A percentile compares a stretch with the other conserved stretches of the same genome.
Evolutionary conservation across 1,284 basidiomycete genomes (phyloP).

Genomic region (Flammula alnicola): DNA sequence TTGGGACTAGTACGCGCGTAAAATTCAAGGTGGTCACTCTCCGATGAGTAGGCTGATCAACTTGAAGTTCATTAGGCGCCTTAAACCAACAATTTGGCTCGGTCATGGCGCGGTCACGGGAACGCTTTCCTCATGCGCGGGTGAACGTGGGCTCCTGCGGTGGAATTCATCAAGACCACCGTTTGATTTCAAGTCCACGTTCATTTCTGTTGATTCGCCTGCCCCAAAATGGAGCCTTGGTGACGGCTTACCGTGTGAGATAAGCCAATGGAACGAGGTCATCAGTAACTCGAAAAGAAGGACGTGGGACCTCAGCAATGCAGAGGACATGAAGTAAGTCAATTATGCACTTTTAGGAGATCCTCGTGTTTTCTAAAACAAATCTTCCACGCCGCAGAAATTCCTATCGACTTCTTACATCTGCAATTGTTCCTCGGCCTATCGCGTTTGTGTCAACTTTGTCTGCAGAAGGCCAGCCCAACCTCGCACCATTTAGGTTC

Average conservation of each 20-base stretch:
- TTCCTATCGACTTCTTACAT: slow-evolving; percentile 64
- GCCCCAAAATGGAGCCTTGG: slow-evolving; percentile 59
- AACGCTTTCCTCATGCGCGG: too few relatives aligned
- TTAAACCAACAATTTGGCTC: neutral
- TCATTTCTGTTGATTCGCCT: slow-evolving; percentile 49
- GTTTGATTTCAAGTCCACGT: slow-evolving; percentile 42
- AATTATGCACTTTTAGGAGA: neutral
- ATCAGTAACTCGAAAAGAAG: slow-evolving; percentile 15
- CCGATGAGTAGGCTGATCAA: too few relatives aligned
- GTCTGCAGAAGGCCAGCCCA: slow-evolving; percentile 56
- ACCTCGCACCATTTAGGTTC: slow-evolving; percentile 71
- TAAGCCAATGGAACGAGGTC: slow-evolving; percentile 12
- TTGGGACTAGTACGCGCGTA: too few relatives aligned
- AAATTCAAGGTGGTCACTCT: too few relatives aligned
- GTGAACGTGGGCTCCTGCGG: too few relatives aligned
- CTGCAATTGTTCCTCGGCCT: slow-evolving; percentile 72
- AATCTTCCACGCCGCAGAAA: slow-evolving; percentile 38
- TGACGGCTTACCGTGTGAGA: slow-evolving; percentile 40
- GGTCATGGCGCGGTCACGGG: slow-evolving; percentile 14
- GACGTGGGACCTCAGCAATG: slow-evolving; percentile 26
- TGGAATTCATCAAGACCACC: slow-evolving; percentile 24
- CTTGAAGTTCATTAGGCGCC: neutral
- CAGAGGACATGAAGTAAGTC: slow-evolving; percentile 32
- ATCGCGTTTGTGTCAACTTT: slow-evolving; percentile 76
- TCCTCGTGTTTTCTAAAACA: neutral